Percentiles rank a stretch among this genome's conserved stretches.
Evolutionary conservation across 129 eudicot species (phyloP).

Genomic region (Tanacetum coccineum): DNA sequence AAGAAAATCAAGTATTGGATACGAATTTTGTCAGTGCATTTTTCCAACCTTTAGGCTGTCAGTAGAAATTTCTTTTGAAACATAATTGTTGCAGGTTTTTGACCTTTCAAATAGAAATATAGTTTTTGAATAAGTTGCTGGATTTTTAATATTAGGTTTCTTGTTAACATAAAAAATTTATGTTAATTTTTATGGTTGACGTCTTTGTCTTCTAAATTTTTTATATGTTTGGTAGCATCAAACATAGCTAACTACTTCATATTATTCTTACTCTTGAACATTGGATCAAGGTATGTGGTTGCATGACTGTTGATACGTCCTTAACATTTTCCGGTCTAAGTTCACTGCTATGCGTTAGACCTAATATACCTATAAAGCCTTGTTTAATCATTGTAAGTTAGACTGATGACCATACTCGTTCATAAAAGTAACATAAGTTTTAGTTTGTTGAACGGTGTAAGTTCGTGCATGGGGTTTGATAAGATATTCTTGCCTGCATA

Average conservation of each 20-base stretch:
- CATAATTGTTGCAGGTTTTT: background rate
- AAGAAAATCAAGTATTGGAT: no score
- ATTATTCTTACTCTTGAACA: background rate
- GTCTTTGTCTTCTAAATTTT: background rate
- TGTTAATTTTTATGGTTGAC: background rate
- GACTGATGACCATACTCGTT: no score
- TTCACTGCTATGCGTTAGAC: background rate
- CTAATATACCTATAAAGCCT: background rate
- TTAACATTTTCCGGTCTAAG: background rate
- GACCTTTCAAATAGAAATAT: background rate
- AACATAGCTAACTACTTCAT: background rate
- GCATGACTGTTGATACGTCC: background rate
- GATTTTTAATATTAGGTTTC: background rate
- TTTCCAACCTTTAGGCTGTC: no score
- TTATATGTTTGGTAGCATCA: background rate
- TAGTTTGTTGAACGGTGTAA: background rate
- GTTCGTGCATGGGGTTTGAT: no score
- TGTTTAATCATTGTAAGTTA: no score
- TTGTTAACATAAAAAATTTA: background rate
- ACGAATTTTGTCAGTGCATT: no score
- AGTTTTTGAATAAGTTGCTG: background rate
- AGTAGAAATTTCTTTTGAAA: background rate
- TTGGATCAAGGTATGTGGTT: slow-evolving; percentile 1
- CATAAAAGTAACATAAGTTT: background rate
- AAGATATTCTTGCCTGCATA: no score